A percentile compares a stretch with the other conserved stretches of the same genome.
Conservation (phyloP, 163 green algal species). For the Chlamydomonas reinhardtii region DNA sequence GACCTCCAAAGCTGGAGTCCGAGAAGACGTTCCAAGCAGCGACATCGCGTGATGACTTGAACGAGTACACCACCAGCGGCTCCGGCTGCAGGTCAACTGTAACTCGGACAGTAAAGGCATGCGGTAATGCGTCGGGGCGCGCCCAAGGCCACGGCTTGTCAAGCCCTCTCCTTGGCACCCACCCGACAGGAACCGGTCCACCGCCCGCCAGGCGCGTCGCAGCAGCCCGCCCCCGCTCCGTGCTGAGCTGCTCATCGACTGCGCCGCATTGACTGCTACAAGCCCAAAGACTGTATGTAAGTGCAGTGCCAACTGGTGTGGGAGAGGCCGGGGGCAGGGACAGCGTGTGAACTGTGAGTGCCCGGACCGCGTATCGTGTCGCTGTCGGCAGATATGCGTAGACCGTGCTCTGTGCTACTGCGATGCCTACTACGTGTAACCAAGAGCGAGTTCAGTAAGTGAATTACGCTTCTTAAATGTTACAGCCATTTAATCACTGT, state of each 20-base stretch:
- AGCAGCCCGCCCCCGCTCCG: conserved; percentile 6
- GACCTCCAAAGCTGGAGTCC: conserved; percentile 49
- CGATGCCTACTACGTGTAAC: too few relatives aligned
- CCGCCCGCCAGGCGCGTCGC: conserved; percentile 28
- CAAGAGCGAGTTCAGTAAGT: too few relatives aligned
- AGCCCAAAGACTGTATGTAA: too few relatives aligned
- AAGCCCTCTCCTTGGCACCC: background rate
- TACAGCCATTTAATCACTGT: too few relatives aligned
- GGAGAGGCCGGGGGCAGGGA: too few relatives aligned
- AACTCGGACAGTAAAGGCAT: background rate
- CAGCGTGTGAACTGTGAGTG: too few relatives aligned
- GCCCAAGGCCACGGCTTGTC: background rate
- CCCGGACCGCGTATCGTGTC: too few relatives aligned
- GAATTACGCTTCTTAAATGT: too few relatives aligned
- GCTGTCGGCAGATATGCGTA: too few relatives aligned
- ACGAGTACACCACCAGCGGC: conserved; percentile 37
- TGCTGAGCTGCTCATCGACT: conserved; percentile 2
- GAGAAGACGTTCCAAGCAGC: conserved; percentile 50
- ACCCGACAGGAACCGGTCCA: conserved; percentile 45
- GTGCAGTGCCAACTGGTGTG: too few relatives aligned
- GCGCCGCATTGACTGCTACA: too few relatives aligned
- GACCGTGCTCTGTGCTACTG: too few relatives aligned
- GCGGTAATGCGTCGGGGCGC: background rate
- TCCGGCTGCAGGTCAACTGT: conserved; percentile 54
- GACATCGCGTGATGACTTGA: conserved; percentile 30